Evolutionary conservation across 2,329 filamentous ascomycete genomes (phyloP), one percentile per base, ranked within the genome.

Genomic region (Coleophoma crateriformis): DNA sequence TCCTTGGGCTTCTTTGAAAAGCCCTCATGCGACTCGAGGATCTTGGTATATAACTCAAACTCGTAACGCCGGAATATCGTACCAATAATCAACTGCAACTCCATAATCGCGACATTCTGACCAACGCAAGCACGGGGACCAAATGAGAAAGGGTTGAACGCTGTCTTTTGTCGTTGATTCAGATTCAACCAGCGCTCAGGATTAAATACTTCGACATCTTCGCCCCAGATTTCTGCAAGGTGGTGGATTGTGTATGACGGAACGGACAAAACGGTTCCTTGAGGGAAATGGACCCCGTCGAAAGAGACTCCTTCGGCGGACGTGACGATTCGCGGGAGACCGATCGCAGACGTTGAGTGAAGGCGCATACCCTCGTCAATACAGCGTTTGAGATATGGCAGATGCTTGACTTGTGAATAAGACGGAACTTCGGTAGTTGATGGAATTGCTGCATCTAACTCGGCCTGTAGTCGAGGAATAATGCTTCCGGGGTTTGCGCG

Each of bases 51-150:
- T 32, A 81, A 59, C 61, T 74, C 72, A 64, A 82, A 81, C 49
- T 82, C 78, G 59, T 78, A 83, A 44, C 78, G 64, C 41, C 75
- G 67, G 62, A 81, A 81, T 37, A 81, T 73, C 5, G 87, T 88
- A 0, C 78, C 79, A 5, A 82, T 81, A 51, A 91, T 91, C 42
- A 90, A 74, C 63, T 85, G 85, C 71, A 94, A 74, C 67, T 92
- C 88, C 87, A 92, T 90, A 74, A 92, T 88, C 0, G 88, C 88
- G 5, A 94, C 84, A 50, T 92, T 92, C 35, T 87, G 70, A 0
- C 88, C 88, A 0, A 92, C 86, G 47, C 84, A 88, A 0, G 83
- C 75, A 2, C 84, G 68, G 0, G 85, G 82, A 0, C 84, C 84
- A 33, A 81, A 70, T 55, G 83, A 87, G 61, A 92, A 92, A 0